A percentile compares a stretch with the other conserved stretches of the same genome.
These are phyloP conservation scores for Juglanconis sp. DNA, from an alignment of 2,329 filamentous ascomycete species.

Conservation along the genomic window DNA sequence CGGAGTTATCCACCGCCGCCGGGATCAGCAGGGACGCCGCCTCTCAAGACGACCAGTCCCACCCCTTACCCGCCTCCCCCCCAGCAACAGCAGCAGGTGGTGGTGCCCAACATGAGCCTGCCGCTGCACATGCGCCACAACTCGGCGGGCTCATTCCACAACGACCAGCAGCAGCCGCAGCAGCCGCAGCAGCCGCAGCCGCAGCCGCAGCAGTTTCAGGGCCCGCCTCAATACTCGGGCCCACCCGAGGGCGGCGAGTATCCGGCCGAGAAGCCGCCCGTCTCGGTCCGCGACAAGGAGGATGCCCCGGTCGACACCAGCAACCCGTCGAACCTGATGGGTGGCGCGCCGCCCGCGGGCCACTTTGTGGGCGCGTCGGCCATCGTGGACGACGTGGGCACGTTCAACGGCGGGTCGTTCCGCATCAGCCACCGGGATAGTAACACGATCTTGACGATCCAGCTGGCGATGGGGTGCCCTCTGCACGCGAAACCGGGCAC, in stretches of 20 bases:
- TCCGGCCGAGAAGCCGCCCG: constrained; percentile 26
- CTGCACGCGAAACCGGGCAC: constrained; percentile 73
- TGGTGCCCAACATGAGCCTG: constrained; percentile 28
- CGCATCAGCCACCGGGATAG: constrained; percentile 88
- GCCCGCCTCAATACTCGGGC: constrained; percentile 30
- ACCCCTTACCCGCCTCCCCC: constrained; percentile 31
- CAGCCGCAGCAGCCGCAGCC: constrained; percentile 25
- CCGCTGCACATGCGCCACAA: constrained; percentile 34
- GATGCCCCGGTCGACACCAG: constrained; percentile 26
- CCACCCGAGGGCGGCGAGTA: constrained; percentile 23
- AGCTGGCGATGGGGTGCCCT: constrained; percentile 85
- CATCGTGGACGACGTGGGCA: constrained; percentile 81
- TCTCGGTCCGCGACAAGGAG: constrained; percentile 19
- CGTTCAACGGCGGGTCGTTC: constrained; percentile 94
- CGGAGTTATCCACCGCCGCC: constrained; percentile 36
- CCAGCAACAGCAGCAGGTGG: constrained; percentile 26
- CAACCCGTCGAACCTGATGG: constrained; percentile 32
- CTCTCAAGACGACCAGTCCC: constrained; percentile 26
- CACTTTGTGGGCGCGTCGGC: constrained; percentile 64
- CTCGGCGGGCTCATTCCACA: constrained; percentile 23
- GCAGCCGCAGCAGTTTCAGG: constrained; percentile 13
- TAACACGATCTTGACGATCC: constrained; percentile 85
- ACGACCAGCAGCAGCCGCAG: constrained; percentile 10
- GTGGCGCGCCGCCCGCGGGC: constrained; percentile 39
- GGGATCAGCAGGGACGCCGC: constrained; percentile 28